Evolutionary conservation across 2,329 filamentous ascomycete genomes (phyloP).

Genomic region (Penicillium hordei): DNA sequence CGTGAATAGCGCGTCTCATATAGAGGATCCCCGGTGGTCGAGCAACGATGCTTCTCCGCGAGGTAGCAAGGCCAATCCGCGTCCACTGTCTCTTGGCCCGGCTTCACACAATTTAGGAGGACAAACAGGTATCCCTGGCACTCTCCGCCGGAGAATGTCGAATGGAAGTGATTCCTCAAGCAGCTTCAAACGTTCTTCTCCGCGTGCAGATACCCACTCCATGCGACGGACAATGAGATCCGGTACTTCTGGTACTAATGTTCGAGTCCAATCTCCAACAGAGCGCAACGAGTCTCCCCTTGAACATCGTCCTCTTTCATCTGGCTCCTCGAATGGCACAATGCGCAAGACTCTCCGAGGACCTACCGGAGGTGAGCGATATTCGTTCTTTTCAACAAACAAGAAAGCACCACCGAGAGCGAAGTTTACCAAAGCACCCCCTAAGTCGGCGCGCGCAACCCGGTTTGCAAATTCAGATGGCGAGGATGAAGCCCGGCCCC

Average conservation of each 20-base stretch:
- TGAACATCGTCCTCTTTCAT: conserved; percentile 50
- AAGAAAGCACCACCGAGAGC: conserved; percentile 33
- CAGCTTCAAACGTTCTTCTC: conserved; percentile 70
- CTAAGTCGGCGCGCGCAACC: conserved; percentile 40
- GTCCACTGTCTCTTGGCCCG: conserved; percentile 27
- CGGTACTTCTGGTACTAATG: conserved; percentile 35
- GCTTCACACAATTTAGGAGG: conserved; percentile 16
- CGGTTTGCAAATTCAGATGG: conserved; percentile 65
- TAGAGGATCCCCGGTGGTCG: conserved; percentile 13
- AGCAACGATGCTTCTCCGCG: conserved; percentile 5
- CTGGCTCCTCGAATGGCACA: conserved; percentile 42
- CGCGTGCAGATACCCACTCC: conserved; percentile 51
- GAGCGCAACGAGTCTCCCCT: conserved; percentile 60
- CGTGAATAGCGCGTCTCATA: conserved; percentile 9
- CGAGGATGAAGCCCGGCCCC: conserved; percentile 41
- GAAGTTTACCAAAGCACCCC: conserved; percentile 25
- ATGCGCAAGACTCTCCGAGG: conserved; percentile 52
- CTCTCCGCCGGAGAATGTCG: conserved; percentile 57
- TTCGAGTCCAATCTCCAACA: conserved; percentile 38
- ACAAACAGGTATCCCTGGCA: conserved; percentile 7
- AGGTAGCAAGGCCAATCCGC: conserved; percentile 13
- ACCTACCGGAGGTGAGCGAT: conserved; percentile 45
- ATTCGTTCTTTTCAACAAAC: conserved; percentile 44
- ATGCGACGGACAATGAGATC: conserved; percentile 75
- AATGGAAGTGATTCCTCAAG: conserved; percentile 68